These are phyloP conservation scores for Epichloe gansuensis DNA, from an alignment of 2,329 filamentous ascomycete species.

Conservation along the genomic window DNA sequence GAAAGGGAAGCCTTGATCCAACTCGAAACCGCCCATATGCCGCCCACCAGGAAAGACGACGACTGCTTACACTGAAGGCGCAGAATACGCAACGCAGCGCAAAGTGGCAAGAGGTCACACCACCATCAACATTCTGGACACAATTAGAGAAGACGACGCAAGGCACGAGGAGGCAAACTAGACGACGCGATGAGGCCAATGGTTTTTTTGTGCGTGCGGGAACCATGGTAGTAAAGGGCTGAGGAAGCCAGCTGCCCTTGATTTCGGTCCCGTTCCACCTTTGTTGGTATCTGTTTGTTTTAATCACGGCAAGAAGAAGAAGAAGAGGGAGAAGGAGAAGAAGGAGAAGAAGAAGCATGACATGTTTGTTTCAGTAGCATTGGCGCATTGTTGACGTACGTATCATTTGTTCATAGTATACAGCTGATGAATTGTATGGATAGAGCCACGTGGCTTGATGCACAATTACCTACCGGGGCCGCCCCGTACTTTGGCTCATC, in stretches of 20 bases:
- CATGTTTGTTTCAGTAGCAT: constrained; percentile 8
- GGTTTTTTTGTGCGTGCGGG: no score
- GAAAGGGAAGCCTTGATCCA: no score
- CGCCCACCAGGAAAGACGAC: background rate
- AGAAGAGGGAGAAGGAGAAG: background rate
- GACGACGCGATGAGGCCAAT: background rate
- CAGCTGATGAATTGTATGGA: constrained; percentile 14
- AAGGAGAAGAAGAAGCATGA: constrained; percentile 4
- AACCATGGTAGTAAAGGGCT: background rate
- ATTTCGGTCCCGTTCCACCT: no score
- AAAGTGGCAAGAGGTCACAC: no score
- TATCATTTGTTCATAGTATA: constrained; percentile 6
- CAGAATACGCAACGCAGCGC: background rate
- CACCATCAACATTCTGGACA: background rate
- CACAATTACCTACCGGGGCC: background rate
- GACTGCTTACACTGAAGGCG: background rate
- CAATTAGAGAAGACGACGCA: constrained; percentile 2
- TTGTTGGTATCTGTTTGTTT: background rate
- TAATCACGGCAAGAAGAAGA: background rate
- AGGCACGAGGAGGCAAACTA: background rate
- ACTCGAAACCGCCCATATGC: no score
- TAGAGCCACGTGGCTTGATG: constrained; percentile 12
- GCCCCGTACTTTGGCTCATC: background rate
- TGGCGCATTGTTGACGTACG: constrained; percentile 9
- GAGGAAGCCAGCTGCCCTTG: background rate